Conservation (phyloP, 208 protist species). For the Herpetomonas samuelpessoai region DNA sequence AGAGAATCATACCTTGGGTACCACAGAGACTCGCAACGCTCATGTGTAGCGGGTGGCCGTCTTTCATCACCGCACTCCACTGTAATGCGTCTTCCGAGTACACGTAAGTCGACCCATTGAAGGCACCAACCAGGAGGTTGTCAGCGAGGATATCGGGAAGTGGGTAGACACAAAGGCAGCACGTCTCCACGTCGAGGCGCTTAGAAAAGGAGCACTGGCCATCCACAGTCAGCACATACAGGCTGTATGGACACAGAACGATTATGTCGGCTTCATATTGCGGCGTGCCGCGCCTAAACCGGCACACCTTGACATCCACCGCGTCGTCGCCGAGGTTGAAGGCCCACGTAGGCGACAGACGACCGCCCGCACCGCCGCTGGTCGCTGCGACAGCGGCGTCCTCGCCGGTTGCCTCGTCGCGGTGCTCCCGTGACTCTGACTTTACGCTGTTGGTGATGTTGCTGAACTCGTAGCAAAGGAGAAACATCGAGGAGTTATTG, state of each 20-base stretch:
- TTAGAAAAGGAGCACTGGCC: slow-evolving; percentile 48
- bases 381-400: background rate
- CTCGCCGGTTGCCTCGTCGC: background rate
- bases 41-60: slow-evolving; percentile 49
- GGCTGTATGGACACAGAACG: slow-evolving; percentile 67
- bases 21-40: slow-evolving; percentile 56
- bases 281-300: slow-evolving; percentile 35
- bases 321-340: slow-evolving; percentile 88
- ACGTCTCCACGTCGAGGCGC: slow-evolving; percentile 73
- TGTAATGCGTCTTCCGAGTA: slow-evolving; percentile 83
- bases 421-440: slow-evolving; percentile 7
- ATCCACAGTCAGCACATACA: slow-evolving; percentile 65
- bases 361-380: background rate
- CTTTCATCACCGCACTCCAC: slow-evolving; percentile 77
- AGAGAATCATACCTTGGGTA: slow-evolving; percentile 76
- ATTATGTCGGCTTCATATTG: slow-evolving; percentile 66
- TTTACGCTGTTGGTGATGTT: slow-evolving; percentile 39
- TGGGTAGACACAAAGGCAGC: slow-evolving; percentile 56
- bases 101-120: slow-evolving; percentile 69
- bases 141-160: slow-evolving; percentile 37
- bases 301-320: slow-evolving; percentile 68
- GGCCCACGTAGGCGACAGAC: slow-evolving; percentile 46
- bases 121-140: slow-evolving; percentile 85
- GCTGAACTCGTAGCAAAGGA: slow-evolving; percentile 81
- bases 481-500: slow-evolving; percentile 73